Base-by-base conservation (phyloP, 2,329 filamentous ascomycete species). In the Leptographium wingfieldii region DNA sequence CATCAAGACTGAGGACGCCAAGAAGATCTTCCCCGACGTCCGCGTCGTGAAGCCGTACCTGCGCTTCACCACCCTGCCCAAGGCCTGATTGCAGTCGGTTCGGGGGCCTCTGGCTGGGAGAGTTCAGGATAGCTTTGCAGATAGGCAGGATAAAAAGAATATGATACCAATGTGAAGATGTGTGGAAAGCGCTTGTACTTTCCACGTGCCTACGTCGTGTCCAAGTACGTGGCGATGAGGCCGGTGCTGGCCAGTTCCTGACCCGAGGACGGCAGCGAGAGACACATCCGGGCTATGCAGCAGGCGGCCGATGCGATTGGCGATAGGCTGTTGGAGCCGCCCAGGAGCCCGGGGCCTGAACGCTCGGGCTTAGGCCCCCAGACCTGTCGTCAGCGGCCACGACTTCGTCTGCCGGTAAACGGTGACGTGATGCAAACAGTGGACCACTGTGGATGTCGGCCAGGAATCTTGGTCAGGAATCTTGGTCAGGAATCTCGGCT, bases 11-110 rank as follows among this genome's bases (percentile, higher is more conserved):
- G 88, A 89, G 73, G 86, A 94, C 76, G 92, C 91, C 70, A 86
- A 86, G 81, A 84, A 87, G 76, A 85, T 95, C 70, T 96, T 95
- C 80, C 89, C 89, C 64, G 80, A 92, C 64, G 82, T 85, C 74
- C 78, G 79, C 69, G 79, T 80, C 65, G 80, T 86, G 72, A 86
- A 86, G 80, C 82, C 82, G 60, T 87, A 92, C 75, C 78, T 92
- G 70, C 80, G 88, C 72, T 90, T 86, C 74, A 90, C 88, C 52
- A 75, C 81, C 64, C 76, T 86, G 60, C 76, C 83, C 69, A 81
- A 83, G 76, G 77, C 33, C 12, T 16, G 29, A 38, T 2, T 10
- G 19, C 52, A 4, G 16, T 16, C 12, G 19, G 38, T 4, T 4
- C 6, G 12, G 40, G 40, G 40, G 16, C 5, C 22, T 22, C 22